These are phyloP conservation scores for Citrus trifoliata DNA, from an alignment of 345 rosid genomes.

Conservation along the genomic window DNA sequence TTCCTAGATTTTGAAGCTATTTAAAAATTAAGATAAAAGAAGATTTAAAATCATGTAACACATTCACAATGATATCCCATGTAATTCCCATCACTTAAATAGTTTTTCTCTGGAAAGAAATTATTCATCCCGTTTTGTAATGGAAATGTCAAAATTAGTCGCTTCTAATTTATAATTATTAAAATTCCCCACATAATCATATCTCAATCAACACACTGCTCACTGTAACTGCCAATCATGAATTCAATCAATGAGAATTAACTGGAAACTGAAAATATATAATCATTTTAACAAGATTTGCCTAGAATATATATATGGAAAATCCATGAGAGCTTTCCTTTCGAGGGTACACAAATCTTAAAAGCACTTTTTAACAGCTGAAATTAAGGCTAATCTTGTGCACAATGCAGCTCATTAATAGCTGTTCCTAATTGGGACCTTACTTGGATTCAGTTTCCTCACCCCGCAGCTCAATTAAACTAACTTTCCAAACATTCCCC, in stretches of 20 bases:
- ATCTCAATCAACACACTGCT: background rate
- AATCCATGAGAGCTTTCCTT: background rate
- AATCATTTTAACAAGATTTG: background rate
- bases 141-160: too few species aligned
- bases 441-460: background rate
- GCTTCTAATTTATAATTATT: too few species aligned
- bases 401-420: background rate
- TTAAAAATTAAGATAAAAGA: background rate
- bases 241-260: background rate
- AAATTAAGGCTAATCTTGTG: background rate
- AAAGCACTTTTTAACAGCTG: background rate
- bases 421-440: slow-evolving; percentile 1
- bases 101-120: too few species aligned
- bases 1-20: background rate
- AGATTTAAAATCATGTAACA: background rate
- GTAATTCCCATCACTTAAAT: too few species aligned
- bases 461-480: background rate
- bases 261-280: background rate
- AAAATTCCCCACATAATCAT: too few species aligned
- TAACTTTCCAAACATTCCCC: background rate
- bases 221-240: too few species aligned
- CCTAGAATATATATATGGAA: background rate
- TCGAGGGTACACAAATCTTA: background rate
- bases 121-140: too few species aligned
- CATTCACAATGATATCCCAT: background rate